Percentiles rank a stretch among this genome's conserved stretches.
These are phyloP conservation scores for Fusarium sororula DNA, from an alignment of 2,329 filamentous ascomycete genomes.

Conservation along the genomic window DNA sequence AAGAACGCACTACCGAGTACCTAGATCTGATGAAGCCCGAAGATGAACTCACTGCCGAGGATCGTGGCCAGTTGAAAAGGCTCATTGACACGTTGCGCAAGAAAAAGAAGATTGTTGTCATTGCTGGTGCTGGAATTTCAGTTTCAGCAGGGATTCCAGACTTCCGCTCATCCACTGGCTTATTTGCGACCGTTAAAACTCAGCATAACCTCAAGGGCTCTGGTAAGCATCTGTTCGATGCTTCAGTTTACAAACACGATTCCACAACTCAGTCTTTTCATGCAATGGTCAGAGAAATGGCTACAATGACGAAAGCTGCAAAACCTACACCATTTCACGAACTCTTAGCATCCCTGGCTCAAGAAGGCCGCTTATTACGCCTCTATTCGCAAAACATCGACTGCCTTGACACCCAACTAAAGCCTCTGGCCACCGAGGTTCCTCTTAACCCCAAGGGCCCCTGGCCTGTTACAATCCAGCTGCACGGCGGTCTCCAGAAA, in stretches of 20 bases:
- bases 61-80: conserved; percentile 68
- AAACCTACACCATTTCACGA: conserved; percentile 91
- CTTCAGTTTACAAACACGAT: conserved; percentile 95
- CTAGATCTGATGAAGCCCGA: conserved; percentile 73
- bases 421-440: conserved; percentile 80
- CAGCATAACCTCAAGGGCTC: conserved; percentile 90
- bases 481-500: conserved; percentile 92
- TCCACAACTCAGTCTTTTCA: conserved; percentile 90
- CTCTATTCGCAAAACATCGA: conserved; percentile 98
- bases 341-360: conserved; percentile 86
- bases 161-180: conserved; percentile 89
- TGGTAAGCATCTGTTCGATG: conserved; percentile 95
- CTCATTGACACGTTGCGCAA: conserved; percentile 80
- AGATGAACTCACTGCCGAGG: conserved; percentile 56
- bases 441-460: conserved; percentile 85
- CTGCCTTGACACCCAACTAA: conserved; percentile 86
- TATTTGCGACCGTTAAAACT: conserved; percentile 85
- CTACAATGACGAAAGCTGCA: conserved; percentile 78
- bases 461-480: conserved; percentile 92
- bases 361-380: conserved; percentile 86
- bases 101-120: conserved; percentile 95
- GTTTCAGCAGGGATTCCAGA: conserved; percentile 97
- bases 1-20: conserved; percentile 80
- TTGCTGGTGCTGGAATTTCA: conserved; percentile 96
- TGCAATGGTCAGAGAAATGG: conserved; percentile 92